Conservation (phyloP, 2,329 filamentous ascomycete genomes). For the Monosporascus sp. region DNA sequence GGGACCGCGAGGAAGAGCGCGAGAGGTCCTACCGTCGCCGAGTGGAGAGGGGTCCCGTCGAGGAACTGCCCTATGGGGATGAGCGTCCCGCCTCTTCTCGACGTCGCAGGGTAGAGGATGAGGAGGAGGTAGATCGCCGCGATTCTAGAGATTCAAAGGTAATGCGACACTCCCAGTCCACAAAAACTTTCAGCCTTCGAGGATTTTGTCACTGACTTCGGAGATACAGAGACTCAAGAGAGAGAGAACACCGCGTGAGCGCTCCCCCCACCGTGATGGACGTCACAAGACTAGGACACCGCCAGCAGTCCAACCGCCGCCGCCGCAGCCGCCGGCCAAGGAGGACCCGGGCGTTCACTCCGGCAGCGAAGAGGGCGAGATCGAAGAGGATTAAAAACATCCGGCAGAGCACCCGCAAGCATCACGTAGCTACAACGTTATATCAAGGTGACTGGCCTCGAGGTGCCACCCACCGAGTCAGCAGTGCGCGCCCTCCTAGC, state of each 20-base stretch:
- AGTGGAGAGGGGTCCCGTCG: constrained; percentile 60
- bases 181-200: not conserved
- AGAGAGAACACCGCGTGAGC: constrained; percentile 55
- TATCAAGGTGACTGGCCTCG: not conserved
- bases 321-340: constrained; percentile 21
- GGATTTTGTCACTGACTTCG: constrained; percentile 22
- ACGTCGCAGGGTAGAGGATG: constrained; percentile 73
- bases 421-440: not conserved
- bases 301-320: constrained; percentile 29
- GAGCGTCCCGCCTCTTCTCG: constrained; percentile 60
- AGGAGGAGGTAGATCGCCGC: constrained; percentile 61
- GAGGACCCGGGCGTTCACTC: constrained; percentile 65
- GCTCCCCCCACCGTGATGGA: constrained; percentile 53
- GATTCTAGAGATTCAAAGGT: constrained; percentile 66
- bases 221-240: constrained; percentile 48
- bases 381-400: constrained; percentile 66
- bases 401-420: not conserved
- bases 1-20: constrained; percentile 83
- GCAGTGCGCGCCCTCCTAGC: too few relatives aligned
- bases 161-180: constrained; percentile 12
- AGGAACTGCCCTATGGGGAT: constrained; percentile 89
- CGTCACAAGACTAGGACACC: constrained; percentile 55
- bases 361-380: constrained; percentile 96
- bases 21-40: constrained; percentile 84
- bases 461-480: too few relatives aligned